phyloP scores from a whole-genome alignment of 805 yeast genomes.

The Cyberlindnera amylophila region DNA sequence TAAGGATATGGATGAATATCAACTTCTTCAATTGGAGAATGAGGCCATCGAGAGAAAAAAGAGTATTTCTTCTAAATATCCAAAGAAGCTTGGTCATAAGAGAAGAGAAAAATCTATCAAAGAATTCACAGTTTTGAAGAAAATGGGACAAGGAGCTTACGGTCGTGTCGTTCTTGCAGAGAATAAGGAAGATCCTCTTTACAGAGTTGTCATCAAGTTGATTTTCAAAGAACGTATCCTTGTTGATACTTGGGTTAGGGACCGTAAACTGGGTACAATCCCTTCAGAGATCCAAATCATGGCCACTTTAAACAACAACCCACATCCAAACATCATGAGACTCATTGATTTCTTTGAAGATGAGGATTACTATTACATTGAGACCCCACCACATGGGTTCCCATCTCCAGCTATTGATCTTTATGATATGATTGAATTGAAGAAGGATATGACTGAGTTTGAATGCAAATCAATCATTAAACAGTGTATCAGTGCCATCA shows the following conservation, averaged over 20 bases:
- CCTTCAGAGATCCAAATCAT: conserved; percentile 95
- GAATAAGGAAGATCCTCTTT: conserved; percentile 56
- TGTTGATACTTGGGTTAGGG: conserved; percentile 97
- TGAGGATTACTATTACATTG: conserved; percentile 81
- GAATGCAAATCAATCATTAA: conserved; percentile 76
- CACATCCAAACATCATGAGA: conserved; percentile 84
- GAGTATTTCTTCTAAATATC: conserved; percentile 32
- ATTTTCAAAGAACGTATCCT: conserved; percentile 89
- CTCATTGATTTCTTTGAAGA: conserved; percentile 93
- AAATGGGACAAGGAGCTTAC: conserved; percentile 95
- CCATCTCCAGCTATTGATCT: conserved; percentile 86
- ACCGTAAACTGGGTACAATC: conserved; percentile 83
- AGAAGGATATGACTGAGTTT: conserved; percentile 71
- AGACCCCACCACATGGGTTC: conserved; percentile 84
- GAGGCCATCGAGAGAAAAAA: conserved; percentile 37
- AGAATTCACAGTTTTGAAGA: conserved; percentile 68
- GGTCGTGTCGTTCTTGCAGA: conserved; percentile 86
- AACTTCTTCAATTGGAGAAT: conserved; percentile 43
- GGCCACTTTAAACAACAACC: conserved; percentile 70
- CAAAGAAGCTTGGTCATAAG: conserved; percentile 54
- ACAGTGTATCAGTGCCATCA: conserved; percentile 75
- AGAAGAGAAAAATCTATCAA: conserved; percentile 68
- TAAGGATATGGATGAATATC: conserved; percentile 31
- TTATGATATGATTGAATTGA: conserved; percentile 87
- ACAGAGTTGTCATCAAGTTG: conserved; percentile 77